Base-by-base conservation (phyloP, 345 rosid genomes). In the Corchorus capsularis region DNA sequence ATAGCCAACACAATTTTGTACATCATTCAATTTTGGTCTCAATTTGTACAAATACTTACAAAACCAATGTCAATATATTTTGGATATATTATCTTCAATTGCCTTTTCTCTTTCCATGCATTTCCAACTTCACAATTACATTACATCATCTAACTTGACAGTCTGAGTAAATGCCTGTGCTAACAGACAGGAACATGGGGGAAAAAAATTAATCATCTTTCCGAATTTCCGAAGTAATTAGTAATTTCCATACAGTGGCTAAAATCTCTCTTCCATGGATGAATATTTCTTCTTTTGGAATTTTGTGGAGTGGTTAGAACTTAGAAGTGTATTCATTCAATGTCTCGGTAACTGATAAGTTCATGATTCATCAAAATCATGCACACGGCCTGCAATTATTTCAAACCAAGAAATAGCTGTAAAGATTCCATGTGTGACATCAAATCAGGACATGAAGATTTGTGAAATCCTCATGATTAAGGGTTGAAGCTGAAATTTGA, bases 11-110 rank as follows among this genome's bases (percentile, higher is more conserved):
- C 41, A 47, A 17, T 27, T 78, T 65, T 55, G 72, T 75, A 45
- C 0, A 8, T 45, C 9, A 45, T 45, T 4, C 47, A 45, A 45
- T 8, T 45, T 45, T 45, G 47, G 6, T 67, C 56, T 68, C 57
- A 47, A 8, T 27, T 67, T 67, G 41, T 47, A 47, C 39, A 67
- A 14, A 67, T 27, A 10, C 16, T 19, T 12, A 43, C 10, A 34
- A 67, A 45, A 22, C n/a, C 5, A 49, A 27, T 22, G 22, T 4
- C 43, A 49, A 20, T 47, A 7, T 14, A 47, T 14, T 27, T 27
- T 68, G 55, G 11, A 68, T 47, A 67, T 43, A 39, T 65, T 10
- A 65, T 65, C 70, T 65, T 16, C 14, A 45, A 65, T n/a, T 20
- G 50, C 50, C 35, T 65, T 14, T 22, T 59, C 16, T 45, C 10